These are phyloP conservation scores for Bipolaris gigantea DNA, from an alignment of 2,329 filamentous ascomycete genomes.

Conservation along the genomic window DNA sequence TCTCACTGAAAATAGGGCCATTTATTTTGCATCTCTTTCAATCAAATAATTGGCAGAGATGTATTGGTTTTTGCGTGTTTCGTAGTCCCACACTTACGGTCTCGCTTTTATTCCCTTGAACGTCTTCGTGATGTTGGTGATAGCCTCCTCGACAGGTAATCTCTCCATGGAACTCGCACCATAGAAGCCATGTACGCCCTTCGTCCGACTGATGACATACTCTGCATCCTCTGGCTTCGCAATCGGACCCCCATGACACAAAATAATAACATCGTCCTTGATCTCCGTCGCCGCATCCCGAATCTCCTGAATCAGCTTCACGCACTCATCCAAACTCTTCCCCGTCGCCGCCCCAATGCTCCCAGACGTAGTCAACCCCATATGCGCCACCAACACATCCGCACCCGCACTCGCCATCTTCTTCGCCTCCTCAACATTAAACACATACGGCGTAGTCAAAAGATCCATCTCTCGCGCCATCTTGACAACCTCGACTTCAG, in stretches of 20 bases:
- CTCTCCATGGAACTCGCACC: conserved; percentile 72
- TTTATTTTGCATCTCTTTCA: neutral
- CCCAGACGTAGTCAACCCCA: conserved; percentile 67
- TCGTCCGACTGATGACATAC: conserved; percentile 62
- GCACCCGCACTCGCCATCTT: conserved; percentile 67
- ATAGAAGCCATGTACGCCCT: conserved; percentile 71
- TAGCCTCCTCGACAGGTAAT: conserved; percentile 67
- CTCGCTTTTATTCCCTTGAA: conserved; percentile 52
- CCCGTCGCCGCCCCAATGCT: conserved; percentile 66
- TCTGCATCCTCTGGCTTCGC: conserved; percentile 64
- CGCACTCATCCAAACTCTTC: conserved; percentile 66
- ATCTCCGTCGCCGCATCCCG: conserved; percentile 61
- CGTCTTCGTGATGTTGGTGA: conserved; percentile 58
- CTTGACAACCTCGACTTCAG: conserved; percentile 68
- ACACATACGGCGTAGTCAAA: conserved; percentile 71
- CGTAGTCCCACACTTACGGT: neutral
- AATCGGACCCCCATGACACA: conserved; percentile 73
- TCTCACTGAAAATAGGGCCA: neutral
- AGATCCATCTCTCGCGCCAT: conserved; percentile 62
- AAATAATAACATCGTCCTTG: conserved; percentile 62
- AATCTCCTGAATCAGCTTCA: conserved; percentile 64
- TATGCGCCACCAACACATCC: conserved; percentile 68
- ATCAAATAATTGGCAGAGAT: too few species aligned
- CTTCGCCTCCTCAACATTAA: conserved; percentile 62
- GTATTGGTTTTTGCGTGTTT: too few species aligned